Evolutionary conservation across 1,284 basidiomycete species (phyloP).

Genomic region (Ganoderma sinense): DNA sequence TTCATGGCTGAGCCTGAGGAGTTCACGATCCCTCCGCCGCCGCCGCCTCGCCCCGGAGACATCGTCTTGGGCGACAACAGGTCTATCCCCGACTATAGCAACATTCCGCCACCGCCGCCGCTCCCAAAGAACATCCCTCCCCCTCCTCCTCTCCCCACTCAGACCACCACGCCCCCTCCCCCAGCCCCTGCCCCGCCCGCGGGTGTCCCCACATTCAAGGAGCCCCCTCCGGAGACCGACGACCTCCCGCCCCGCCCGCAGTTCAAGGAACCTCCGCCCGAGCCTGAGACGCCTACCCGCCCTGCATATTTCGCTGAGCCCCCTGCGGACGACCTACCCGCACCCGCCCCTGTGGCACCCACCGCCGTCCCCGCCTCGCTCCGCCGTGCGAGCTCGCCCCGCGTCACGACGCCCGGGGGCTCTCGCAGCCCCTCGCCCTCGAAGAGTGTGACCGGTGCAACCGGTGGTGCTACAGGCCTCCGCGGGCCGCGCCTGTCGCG

Average conservation of each 20-base stretch:
- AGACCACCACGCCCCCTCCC: constrained; percentile 8
- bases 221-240: constrained; percentile 48
- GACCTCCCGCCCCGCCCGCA: constrained; percentile 53
- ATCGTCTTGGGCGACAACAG: constrained; percentile 25
- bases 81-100: constrained; percentile 28
- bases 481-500: constrained; percentile 62
- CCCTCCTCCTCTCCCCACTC: constrained; percentile 38
- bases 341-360: constrained; percentile 29
- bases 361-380: constrained; percentile 51
- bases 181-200: constrained; percentile 23
- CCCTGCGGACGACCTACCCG: constrained; percentile 39
- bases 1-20: constrained; percentile 28
- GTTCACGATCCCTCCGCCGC: constrained; percentile 30
- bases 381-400: constrained; percentile 41
- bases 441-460: constrained; percentile 41
- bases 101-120: constrained; percentile 48
- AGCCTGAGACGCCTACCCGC: constrained; percentile 38
- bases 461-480: constrained; percentile 53
- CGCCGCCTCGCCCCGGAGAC: constrained; percentile 28
- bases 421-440: constrained; percentile 52
- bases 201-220: constrained; percentile 43
- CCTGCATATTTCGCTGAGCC: constrained; percentile 39
- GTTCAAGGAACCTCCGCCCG: constrained; percentile 58
- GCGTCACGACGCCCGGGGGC: constrained; percentile 32
- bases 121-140: constrained; percentile 38